These are phyloP conservation scores for Pseudogymnoascus pannorum DNA, from an alignment of 2,329 filamentous ascomycete species.

Conservation along the genomic window DNA sequence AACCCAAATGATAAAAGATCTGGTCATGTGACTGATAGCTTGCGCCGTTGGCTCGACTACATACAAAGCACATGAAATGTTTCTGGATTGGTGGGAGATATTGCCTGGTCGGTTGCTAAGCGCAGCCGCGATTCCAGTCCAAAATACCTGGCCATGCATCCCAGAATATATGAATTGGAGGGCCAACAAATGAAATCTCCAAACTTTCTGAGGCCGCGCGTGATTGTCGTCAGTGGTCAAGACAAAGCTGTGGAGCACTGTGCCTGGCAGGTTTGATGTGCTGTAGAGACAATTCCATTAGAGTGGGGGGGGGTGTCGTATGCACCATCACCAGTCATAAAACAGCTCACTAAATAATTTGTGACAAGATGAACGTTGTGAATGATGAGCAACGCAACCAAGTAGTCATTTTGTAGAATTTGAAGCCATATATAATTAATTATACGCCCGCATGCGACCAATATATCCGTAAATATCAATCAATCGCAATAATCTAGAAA, in stretches of 20 bases:
- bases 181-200: neutral
- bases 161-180: neutral
- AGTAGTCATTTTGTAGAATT: neutral
- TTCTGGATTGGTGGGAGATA: neutral
- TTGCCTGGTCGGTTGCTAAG: constrained; percentile 3
- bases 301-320: neutral
- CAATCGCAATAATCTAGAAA: neutral
- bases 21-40: neutral
- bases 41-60: neutral
- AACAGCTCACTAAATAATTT: neutral
- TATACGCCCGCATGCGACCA: neutral
- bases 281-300: constrained; percentile 1
- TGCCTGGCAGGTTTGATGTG: neutral
- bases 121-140: constrained; percentile 4
- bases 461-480: neutral
- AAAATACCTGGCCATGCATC: neutral
- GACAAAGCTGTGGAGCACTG: constrained; percentile 1
- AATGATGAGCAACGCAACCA: constrained; percentile 1
- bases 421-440: neutral
- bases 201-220: neutral
- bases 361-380: neutral
- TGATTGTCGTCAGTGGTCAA: neutral
- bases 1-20: neutral
- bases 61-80: constrained; percentile 7
- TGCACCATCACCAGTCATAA: neutral